A percentile compares a stretch with the other conserved stretches of the same genome.
Evolutionary conservation across 305 asterid genomes (phyloP).

Genomic region (Fraxinus nigra): DNA sequence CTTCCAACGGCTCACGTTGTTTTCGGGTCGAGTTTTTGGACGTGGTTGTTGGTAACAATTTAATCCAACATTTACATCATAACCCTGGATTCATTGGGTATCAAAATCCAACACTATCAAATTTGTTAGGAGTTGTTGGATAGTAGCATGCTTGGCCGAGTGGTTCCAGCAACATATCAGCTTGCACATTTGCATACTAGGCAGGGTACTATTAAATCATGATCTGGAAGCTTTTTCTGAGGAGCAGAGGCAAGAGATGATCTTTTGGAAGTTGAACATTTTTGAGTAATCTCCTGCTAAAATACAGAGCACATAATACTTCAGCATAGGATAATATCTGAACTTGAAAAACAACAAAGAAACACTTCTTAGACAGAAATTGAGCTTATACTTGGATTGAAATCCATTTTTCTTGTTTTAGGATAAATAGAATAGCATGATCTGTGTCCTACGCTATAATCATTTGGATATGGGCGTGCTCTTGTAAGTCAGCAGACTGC

Average conservation of each 20-base stretch:
- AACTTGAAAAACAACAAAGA: background rate
- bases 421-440: background rate
- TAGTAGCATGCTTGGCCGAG: background rate
- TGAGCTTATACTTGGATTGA: background rate
- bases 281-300: background rate
- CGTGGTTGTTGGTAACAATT: background rate
- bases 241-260: background rate
- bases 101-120: background rate
- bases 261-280: background rate
- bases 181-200: constrained; percentile 5
- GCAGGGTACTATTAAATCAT: background rate
- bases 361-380: background rate
- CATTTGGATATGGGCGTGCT: background rate
- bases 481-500: background rate
- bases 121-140: background rate
- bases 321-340: background rate
- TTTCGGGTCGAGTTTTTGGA: background rate
- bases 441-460: background rate
- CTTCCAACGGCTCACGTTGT: background rate
- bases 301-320: background rate
- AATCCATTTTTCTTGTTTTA: background rate
- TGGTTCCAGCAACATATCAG: background rate
- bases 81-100: background rate
- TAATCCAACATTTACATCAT: background rate
- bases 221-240: background rate